These are phyloP conservation scores for Amylostereum chailletii DNA, from an alignment of 1,284 basidiomycete species.

Conservation along the genomic window DNA sequence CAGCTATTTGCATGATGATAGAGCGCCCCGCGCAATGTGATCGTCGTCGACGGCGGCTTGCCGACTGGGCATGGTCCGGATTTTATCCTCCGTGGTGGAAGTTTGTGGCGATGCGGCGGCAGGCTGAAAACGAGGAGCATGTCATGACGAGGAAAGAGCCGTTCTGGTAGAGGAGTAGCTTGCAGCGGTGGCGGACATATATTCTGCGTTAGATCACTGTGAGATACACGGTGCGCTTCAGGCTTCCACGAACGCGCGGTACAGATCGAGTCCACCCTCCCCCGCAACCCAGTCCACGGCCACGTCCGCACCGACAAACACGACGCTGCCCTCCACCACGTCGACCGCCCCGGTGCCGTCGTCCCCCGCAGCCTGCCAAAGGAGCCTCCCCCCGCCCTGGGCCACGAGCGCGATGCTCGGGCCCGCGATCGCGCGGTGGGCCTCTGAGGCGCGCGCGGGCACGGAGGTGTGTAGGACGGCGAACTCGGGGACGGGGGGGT, in stretches of 20 bases:
- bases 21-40: no score
- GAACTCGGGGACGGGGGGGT: slow-evolving; percentile 95
- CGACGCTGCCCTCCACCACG: slow-evolving; percentile 64
- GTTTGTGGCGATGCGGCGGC: no score
- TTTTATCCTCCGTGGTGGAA: no score
- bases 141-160: no score
- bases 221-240: no score
- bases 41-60: no score
- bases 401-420: slow-evolving; percentile 83
- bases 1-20: no score
- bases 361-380: slow-evolving; percentile 23
- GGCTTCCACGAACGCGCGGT: slow-evolving; percentile 70
- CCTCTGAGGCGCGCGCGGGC: slow-evolving; percentile 35
- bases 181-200: no score
- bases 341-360: slow-evolving; percentile 29
- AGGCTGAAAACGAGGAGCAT: no score
- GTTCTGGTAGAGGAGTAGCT: no score
- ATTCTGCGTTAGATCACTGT: no score
- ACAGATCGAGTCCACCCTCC: slow-evolving; percentile 43
- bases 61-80: no score
- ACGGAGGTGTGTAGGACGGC: slow-evolving; percentile 69
- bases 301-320: slow-evolving; percentile 77
- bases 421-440: slow-evolving; percentile 60
- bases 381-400: slow-evolving; percentile 54
- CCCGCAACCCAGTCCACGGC: slow-evolving; percentile 38